Percentiles rank a stretch among this genome's conserved stretches.
Conservation (phyloP, 2,329 filamentous ascomycete genomes). For the Blastomyces percursus region DNA sequence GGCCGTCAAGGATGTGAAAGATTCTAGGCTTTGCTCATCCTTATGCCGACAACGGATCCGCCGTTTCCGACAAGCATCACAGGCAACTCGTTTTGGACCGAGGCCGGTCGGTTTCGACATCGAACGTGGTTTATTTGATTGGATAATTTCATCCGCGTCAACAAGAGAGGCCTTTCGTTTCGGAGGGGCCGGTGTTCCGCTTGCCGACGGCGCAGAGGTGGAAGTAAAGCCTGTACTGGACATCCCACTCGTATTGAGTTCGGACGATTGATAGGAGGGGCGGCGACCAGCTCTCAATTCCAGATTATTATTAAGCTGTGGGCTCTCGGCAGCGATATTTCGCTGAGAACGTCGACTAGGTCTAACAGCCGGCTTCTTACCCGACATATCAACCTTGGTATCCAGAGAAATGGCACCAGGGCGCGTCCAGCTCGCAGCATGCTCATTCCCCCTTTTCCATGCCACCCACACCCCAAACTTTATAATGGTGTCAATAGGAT, state of each 20-base stretch:
- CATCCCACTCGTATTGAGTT: slow-evolving; percentile 12
- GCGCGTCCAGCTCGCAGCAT: slow-evolving; percentile 51
- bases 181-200: slow-evolving; percentile 17
- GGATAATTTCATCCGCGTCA: slow-evolving; percentile 17
- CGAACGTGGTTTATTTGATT: slow-evolving; percentile 1
- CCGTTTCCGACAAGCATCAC: slow-evolving; percentile 51
- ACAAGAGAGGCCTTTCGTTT: slow-evolving; percentile 14
- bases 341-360: slow-evolving; percentile 47
- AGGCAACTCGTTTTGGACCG: slow-evolving; percentile 49
- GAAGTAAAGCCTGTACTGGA: slow-evolving; percentile 14
- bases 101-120: slow-evolving; percentile 38
- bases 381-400: slow-evolving; percentile 36
- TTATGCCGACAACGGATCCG: slow-evolving; percentile 55
- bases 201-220: slow-evolving; percentile 18
- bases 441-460: slow-evolving; percentile 56
- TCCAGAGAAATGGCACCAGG: slow-evolving; percentile 45
- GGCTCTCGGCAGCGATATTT: slow-evolving; percentile 35
- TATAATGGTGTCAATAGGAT: slow-evolving; percentile 49
- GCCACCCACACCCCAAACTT: slow-evolving; percentile 55
- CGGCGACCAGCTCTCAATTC: slow-evolving; percentile 30
- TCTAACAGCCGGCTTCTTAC: slow-evolving; percentile 46
- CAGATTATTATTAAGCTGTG: slow-evolving; percentile 21
- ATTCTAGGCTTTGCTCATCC: slow-evolving; percentile 35
- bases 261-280: slow-evolving; percentile 21
- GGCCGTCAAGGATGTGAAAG: not conserved